These are phyloP conservation scores for Phytophthora pisi DNA, from an alignment of 352 stramenopile genomes.

Conservation along the genomic window DNA sequence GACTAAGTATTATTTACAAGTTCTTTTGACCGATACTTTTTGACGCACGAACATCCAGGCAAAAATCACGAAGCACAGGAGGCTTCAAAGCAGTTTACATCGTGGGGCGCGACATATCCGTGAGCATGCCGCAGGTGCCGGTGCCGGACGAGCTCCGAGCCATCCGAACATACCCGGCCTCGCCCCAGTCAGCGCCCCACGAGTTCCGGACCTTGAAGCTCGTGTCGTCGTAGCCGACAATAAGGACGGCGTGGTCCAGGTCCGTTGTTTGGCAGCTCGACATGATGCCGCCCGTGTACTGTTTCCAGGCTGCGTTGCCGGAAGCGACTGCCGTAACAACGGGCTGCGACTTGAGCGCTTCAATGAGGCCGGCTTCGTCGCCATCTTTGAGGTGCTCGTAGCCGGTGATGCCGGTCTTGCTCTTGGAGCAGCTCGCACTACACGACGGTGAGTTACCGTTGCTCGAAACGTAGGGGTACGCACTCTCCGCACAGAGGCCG, in stretches of 20 bases:
- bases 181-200: slow-evolving; percentile 93
- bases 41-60: slow-evolving; percentile 14
- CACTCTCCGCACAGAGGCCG: slow-evolving; percentile 72
- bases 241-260: slow-evolving; percentile 97
- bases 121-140: slow-evolving; percentile 55
- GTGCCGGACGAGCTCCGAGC: slow-evolving; percentile 53
- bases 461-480: slow-evolving; percentile 73
- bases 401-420: slow-evolving; percentile 36
- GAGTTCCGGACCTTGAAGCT: slow-evolving; percentile 97
- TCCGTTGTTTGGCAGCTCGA: slow-evolving; percentile 69
- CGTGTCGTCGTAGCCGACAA: slow-evolving; percentile 91
- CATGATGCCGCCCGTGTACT: slow-evolving; percentile 94
- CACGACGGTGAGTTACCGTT: slow-evolving; percentile 27
- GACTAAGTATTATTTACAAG: slow-evolving; percentile 23
- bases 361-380: slow-evolving; percentile 71
- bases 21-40: slow-evolving; percentile 2
- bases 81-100: slow-evolving; percentile 32
- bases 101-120: slow-evolving; percentile 51
- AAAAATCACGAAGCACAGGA: slow-evolving; percentile 8
- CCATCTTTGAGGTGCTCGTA: slow-evolving; percentile 73
- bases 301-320: slow-evolving; percentile 94
- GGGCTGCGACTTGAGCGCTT: slow-evolving; percentile 90
- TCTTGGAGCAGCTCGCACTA: slow-evolving; percentile 37
- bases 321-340: slow-evolving; percentile 94
- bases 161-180: slow-evolving; percentile 92